Percentiles rank a stretch among this genome's conserved stretches.
Conservation (phyloP, 2,329 filamentous ascomycete genomes). For the Massarina eburnea region DNA sequence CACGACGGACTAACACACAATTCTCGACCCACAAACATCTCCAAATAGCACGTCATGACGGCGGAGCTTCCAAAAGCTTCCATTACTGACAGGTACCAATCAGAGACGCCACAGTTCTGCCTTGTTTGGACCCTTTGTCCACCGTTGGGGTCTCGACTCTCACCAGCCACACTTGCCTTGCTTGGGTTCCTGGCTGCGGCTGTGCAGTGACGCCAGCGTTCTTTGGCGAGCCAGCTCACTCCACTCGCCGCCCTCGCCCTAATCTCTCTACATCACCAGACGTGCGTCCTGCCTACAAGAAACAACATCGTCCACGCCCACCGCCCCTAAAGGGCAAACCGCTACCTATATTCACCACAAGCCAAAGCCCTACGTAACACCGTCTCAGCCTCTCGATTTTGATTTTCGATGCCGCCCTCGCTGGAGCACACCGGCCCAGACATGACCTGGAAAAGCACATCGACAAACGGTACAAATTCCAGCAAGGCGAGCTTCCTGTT, state of each 20-base stretch:
- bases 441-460: slow-evolving; percentile 49
- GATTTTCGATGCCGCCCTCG: slow-evolving; percentile 1
- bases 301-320: slow-evolving; percentile 22
- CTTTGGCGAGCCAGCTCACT: slow-evolving; percentile 19
- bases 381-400: slow-evolving; percentile 31
- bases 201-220: slow-evolving; percentile 8
- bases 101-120: too few relatives aligned
- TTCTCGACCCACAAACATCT: too few relatives aligned
- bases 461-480: slow-evolving; percentile 41
- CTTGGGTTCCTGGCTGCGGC: too few relatives aligned
- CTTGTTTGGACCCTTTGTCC: too few relatives aligned
- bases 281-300: slow-evolving; percentile 30
- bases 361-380: slow-evolving; percentile 20
- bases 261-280: slow-evolving; percentile 25
- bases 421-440: slow-evolving; percentile 19
- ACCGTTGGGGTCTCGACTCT: too few relatives aligned
- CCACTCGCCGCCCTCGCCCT: slow-evolving; percentile 19
- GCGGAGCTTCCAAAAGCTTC: too few relatives aligned
- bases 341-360: slow-evolving; percentile 12
- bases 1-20: too few relatives aligned
- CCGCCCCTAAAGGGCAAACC: slow-evolving; percentile 23
- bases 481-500: slow-evolving; percentile 47
- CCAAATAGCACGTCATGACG: too few relatives aligned
- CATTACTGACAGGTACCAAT: too few relatives aligned
- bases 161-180: too few relatives aligned